phyloP scores from a whole-genome alignment of 2,329 filamentous ascomycete species.

The Knoxdaviesia proteae region DNA sequence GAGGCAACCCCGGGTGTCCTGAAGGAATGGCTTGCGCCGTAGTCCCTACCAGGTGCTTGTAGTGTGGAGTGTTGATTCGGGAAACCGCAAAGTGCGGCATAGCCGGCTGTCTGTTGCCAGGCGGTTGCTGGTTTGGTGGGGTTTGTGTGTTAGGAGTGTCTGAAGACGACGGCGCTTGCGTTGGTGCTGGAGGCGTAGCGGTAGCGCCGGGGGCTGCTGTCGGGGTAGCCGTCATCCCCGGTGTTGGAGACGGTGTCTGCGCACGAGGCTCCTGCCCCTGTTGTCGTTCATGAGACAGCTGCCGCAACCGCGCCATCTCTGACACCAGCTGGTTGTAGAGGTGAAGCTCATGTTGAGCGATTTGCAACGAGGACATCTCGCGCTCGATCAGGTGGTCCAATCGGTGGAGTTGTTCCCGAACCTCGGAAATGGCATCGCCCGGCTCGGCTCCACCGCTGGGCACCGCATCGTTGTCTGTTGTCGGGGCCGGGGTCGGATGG shows the following conservation, averaged over 20 bases:
- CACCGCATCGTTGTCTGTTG: conserved; percentile 7
- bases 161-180: conserved; percentile 5
- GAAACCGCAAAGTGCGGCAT: conserved; percentile 5
- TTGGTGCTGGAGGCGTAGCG: conserved; percentile 4
- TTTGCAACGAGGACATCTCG: conserved; percentile 29
- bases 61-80: conserved; percentile 17
- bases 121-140: conserved; percentile 6
- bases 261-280: conserved; percentile 7
- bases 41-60: conserved; percentile 24
- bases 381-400: conserved; percentile 44
- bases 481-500: conserved; percentile 8
- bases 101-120: conserved; percentile 1
- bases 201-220: conserved; percentile 5
- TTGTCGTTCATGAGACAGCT: conserved; percentile 19
- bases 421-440: too few relatives aligned
- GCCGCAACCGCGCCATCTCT: conserved; percentile 46
- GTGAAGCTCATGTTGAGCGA: conserved; percentile 45
- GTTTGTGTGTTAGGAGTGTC: conserved; percentile 5
- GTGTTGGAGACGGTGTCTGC: conserved; percentile 7
- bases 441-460: not conserved
- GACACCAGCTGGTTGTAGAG: conserved; percentile 44
- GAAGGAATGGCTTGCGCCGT: conserved; percentile 32
- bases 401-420: not conserved
- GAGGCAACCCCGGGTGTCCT: conserved; percentile 38
- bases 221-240: not conserved